Evolutionary conservation across 1,284 basidiomycete species (phyloP).

Genomic region (Apiotrichum gamsii): DNA sequence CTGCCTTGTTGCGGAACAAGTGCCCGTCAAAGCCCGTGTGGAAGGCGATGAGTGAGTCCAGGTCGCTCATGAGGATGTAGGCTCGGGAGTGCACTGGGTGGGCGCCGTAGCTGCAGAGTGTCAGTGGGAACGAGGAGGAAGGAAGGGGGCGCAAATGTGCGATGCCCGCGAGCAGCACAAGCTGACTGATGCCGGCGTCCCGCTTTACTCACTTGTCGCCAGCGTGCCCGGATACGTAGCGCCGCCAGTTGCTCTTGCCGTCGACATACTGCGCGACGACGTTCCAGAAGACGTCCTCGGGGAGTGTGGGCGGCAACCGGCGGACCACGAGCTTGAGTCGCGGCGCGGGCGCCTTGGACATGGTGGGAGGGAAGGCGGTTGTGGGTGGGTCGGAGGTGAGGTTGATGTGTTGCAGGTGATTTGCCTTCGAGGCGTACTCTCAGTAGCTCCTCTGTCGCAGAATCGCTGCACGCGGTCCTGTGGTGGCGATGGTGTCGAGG

Average conservation of each 20-base stretch:
- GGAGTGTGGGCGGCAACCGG: constrained; percentile 81
- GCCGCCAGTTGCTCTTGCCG: constrained; percentile 63
- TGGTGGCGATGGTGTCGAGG: too few relatives aligned
- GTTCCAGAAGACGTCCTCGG: constrained; percentile 88
- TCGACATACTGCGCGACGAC: constrained; percentile 80
- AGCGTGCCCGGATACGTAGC: constrained; percentile 62
- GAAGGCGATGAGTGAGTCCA: constrained; percentile 66
- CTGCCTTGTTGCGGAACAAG: constrained; percentile 86
- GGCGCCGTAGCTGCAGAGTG: constrained; percentile 53
- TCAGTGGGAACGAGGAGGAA: constrained; percentile 44
- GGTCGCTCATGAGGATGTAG: constrained; percentile 79
- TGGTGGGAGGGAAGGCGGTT: too few relatives aligned
- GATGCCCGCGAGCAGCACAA: too few relatives aligned
- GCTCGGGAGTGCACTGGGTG: constrained; percentile 80
- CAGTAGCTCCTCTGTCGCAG: too few relatives aligned
- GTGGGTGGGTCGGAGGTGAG: too few relatives aligned
- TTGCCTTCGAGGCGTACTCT: too few relatives aligned
- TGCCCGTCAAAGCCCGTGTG: constrained; percentile 86
- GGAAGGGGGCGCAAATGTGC: too few relatives aligned
- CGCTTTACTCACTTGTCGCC: constrained; percentile 66
- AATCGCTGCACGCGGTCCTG: too few relatives aligned
- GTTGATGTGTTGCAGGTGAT: too few relatives aligned
- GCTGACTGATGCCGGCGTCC: too few relatives aligned
- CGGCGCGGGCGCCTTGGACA: constrained; percentile 14
- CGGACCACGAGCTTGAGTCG: constrained; percentile 84